Evolutionary conservation across 306 rosid genomes (phyloP), one percentile per base, ranked within the genome.

Genomic region (Aeschynomene evenia): DNA sequence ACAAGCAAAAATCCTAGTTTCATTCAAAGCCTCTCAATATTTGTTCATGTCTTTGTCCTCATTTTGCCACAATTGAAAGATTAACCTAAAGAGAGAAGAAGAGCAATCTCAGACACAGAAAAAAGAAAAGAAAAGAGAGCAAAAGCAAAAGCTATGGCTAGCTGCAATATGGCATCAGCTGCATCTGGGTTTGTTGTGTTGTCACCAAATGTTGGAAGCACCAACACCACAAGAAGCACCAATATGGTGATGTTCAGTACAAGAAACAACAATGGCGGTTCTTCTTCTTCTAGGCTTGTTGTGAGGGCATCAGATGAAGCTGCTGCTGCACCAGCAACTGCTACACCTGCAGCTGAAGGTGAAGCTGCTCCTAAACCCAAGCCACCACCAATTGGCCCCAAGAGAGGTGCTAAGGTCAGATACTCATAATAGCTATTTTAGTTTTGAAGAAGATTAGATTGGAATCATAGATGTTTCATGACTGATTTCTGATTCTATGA

Each of bases 341-440:
- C 89, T 57, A 45, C 73, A 7, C 39, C 85, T 2, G 56, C 87
- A 0, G 73, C 70, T 0, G 87, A 45, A 42, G 89, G 60, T 9
- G 78, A 33, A 5, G 68, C 84, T 2, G 64, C 86, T 28, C 62
- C 88, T 0, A 90, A 85, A 70, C 89, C 96, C 14, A 89, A 86
- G 84, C 96, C 96, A 23, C 87, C 90, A 5, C 96, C 96, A n/a
- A 81, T 90, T 78, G 96, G 96, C 48, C 96, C 96, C 88, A 90
- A 90, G 87, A 90, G 96, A 82, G 96, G 96, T 61, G 0, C 89
- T 7, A 90, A 90, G 96, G 96, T 87, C 3, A 52, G 81, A 28
- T 4, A 26, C 2, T 3, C 22, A 6, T 14, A 37, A 9, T 9
- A 37, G 9, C 14, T 37, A 1, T 1, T 2, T 9, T 37, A 33